Evolutionary conservation across 768 basidiomycete genomes (phyloP).

Genomic region (Collybia sordida): DNA sequence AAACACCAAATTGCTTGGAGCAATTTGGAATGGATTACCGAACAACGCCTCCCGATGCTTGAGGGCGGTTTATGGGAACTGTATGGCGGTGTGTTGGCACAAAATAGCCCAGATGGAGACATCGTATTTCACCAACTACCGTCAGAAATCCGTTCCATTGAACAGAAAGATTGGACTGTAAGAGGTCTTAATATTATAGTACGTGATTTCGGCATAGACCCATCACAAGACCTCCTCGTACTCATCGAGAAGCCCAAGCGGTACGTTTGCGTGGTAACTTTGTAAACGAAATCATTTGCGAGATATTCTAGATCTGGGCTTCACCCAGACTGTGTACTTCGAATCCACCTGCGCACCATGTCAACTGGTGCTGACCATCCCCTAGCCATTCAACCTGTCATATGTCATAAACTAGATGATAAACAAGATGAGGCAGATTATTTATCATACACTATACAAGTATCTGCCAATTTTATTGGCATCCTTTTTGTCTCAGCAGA

Average conservation of each 20-base stretch:
- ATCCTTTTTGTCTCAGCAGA: conserved; percentile 41
- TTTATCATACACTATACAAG: conserved; percentile 50
- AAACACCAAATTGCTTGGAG: conserved; percentile 39
- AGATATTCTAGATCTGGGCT: conserved; percentile 3
- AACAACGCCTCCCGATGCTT: conserved; percentile 35
- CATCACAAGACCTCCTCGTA: conserved; percentile 63
- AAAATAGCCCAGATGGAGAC: conserved; percentile 24
- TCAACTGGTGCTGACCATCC: conserved; percentile 47
- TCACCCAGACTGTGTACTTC: conserved; percentile 18
- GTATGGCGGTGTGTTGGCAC: conserved; percentile 56
- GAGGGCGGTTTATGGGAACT: conserved; percentile 54
- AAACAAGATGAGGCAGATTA: conserved; percentile 19
- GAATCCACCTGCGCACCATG: conserved; percentile 46
- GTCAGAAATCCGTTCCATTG: conserved; percentile 46
- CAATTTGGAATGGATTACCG: conserved; percentile 31
- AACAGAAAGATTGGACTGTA: conserved; percentile 44
- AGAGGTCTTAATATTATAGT: conserved; percentile 31
- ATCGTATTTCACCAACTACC: conserved; percentile 50
- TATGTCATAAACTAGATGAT: conserved; percentile 27
- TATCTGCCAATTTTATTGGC: conserved; percentile 51
- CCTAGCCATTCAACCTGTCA: conserved; percentile 31
- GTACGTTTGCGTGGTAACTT: conserved; percentile 22
- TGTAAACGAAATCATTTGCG: neutral
- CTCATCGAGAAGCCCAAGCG: conserved; percentile 38
- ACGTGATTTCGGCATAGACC: conserved; percentile 66